A percentile compares a stretch with the other conserved stretches of the same genome.
phyloP scores from a whole-genome alignment of 129 eudicot species.

The Centaurea solstitialis region DNA sequence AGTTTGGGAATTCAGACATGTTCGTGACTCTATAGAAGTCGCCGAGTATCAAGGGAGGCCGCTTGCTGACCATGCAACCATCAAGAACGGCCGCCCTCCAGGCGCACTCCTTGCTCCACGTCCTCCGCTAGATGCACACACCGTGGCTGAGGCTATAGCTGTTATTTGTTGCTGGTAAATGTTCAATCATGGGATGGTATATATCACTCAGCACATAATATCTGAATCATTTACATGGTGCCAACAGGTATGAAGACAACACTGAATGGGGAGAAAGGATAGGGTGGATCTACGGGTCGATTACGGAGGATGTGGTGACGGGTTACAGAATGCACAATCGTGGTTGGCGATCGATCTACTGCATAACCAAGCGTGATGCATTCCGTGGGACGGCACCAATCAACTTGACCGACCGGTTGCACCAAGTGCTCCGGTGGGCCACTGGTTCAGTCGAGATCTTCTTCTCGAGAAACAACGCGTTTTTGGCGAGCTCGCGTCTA shows the following conservation, averaged over 20 bases:
- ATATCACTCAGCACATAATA: background rate
- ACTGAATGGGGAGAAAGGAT: conserved; percentile 93
- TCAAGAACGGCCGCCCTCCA: conserved; percentile 88
- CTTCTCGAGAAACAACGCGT: conserved; percentile 72
- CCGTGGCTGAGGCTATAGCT: conserved; percentile 90
- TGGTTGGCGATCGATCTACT: conserved; percentile 88
- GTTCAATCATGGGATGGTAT: background rate
- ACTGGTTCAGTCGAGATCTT: conserved; percentile 86
- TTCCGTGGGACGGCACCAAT: conserved; percentile 88
- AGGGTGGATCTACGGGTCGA: conserved; percentile 94
- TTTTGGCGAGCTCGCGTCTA: conserved; percentile 64
- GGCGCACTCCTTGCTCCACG: conserved; percentile 82
- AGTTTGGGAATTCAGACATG: conserved; percentile 77
- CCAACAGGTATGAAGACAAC: conserved; percentile 79
- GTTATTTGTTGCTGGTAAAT: conserved; percentile 88
- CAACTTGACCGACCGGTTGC: conserved; percentile 82
- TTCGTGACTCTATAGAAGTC: conserved; percentile 75
- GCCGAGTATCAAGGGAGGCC: conserved; percentile 96
- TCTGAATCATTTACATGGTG: background rate
- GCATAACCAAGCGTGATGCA: conserved; percentile 87
- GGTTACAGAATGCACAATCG: conserved; percentile 97
- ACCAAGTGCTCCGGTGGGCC: conserved; percentile 88
- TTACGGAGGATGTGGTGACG: conserved; percentile 86
- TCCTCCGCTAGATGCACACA: conserved; percentile 79
- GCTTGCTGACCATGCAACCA: conserved; percentile 74